Evolutionary conservation across 148 eudicot species (phyloP).

Genomic region (Heliosperma pusillum): DNA sequence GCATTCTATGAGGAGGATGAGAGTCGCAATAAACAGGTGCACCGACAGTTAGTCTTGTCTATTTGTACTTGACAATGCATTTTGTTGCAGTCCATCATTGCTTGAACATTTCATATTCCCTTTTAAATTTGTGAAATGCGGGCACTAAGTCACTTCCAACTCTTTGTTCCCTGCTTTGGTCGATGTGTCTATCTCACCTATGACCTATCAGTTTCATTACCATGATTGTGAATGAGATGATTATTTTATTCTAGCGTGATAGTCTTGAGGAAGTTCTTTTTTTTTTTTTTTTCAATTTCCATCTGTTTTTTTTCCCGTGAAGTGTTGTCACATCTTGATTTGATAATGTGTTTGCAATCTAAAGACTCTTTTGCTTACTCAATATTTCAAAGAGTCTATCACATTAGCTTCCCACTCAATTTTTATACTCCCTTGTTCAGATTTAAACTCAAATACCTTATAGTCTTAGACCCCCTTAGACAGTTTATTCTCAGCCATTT

Average conservation of each 20-base stretch:
- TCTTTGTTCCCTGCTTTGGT: neutral
- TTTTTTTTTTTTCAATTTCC: too few relatives aligned
- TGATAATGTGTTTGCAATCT: neutral
- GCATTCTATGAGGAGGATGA: slow-evolving; percentile 40
- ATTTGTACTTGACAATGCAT: neutral
- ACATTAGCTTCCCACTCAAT: neutral
- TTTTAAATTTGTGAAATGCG: neutral
- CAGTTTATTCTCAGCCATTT: neutral
- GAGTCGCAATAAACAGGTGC: slow-evolving; percentile 46
- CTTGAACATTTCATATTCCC: neutral
- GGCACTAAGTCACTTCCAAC: neutral
- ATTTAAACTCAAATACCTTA: neutral
- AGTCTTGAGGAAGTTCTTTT: neutral
- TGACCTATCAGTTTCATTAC: neutral
- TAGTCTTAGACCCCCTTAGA: neutral
- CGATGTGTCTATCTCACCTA: neutral
- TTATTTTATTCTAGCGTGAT: neutral
- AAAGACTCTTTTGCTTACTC: too few relatives aligned
- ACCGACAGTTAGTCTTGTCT: neutral
- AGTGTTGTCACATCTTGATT: neutral
- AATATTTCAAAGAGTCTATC: neutral
- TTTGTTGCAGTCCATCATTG: neutral
- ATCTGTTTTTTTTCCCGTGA: neutral
- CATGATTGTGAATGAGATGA: neutral
- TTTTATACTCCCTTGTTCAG: neutral